Conservation (phyloP, 441 rosid species). For the Omphalea diandra region DNA sequence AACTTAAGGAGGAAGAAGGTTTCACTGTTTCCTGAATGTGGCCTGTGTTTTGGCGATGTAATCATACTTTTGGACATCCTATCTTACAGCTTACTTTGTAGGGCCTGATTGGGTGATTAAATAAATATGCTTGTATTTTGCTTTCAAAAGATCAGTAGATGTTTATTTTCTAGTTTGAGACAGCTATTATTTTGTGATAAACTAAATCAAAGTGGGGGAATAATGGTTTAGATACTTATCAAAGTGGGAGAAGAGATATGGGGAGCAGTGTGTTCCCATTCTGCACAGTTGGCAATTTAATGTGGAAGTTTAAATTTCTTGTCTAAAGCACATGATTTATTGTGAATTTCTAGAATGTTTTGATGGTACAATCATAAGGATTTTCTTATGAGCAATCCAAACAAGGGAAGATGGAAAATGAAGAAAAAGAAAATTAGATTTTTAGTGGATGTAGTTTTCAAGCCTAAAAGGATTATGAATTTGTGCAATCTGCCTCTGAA, state of each 20-base stretch:
- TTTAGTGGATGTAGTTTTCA: too few relatives aligned
- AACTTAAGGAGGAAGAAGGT: conserved; percentile 13
- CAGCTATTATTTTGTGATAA: conserved; percentile 1
- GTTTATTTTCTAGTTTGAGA: conserved; percentile 7
- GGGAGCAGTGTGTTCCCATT: not conserved
- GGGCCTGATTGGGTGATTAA: conserved; percentile 24
- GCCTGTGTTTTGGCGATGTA: conserved; percentile 33
- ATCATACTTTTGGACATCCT: conserved; percentile 27
- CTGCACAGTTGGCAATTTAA: not conserved
- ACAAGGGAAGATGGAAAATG: too few relatives aligned
- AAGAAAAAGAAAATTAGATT: too few relatives aligned
- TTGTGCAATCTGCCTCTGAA: too few relatives aligned
- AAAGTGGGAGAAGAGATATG: not conserved
- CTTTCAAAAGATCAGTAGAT: not conserved
- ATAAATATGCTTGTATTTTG: conserved; percentile 31
- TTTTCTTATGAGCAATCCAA: too few relatives aligned
- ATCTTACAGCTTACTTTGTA: conserved; percentile 17
- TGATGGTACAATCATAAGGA: too few relatives aligned
- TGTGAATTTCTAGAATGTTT: too few relatives aligned
- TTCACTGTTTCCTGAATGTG: conserved; percentile 20
- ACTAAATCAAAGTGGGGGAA: not conserved
- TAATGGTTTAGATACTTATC: not conserved
- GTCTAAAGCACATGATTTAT: not conserved
- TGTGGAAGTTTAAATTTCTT: not conserved
- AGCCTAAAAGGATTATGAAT: too few relatives aligned